Evolutionary conservation across 2,329 filamentous ascomycete genomes (phyloP).

Genomic region (Botrytis medusae): DNA sequence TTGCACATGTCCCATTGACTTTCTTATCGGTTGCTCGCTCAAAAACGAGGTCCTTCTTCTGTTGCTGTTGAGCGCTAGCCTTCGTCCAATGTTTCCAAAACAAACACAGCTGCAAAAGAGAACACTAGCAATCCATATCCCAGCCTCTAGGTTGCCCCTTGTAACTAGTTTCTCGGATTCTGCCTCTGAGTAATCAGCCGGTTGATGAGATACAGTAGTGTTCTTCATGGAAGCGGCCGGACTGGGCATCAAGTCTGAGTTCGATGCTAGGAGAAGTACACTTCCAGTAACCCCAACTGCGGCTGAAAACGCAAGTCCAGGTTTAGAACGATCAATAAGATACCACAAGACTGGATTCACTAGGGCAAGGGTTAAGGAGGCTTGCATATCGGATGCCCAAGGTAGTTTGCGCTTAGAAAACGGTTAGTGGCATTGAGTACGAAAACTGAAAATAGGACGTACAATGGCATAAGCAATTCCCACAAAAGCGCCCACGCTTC

Average conservation of each 20-base stretch:
- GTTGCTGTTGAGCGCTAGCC: slow-evolving; percentile 53
- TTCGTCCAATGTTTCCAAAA: slow-evolving; percentile 91
- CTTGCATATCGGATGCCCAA: slow-evolving; percentile 93
- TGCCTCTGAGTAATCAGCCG: slow-evolving; percentile 19
- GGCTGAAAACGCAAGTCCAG: slow-evolving; percentile 78
- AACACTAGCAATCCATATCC: slow-evolving; percentile 89
- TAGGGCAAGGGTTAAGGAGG: slow-evolving; percentile 83
- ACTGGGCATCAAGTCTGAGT: slow-evolving; percentile 74
- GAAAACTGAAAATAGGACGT: slow-evolving; percentile 45
- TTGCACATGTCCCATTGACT: slow-evolving; percentile 18
- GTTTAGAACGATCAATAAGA: slow-evolving; percentile 83
- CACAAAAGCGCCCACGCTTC: slow-evolving; percentile 69
- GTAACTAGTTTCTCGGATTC: slow-evolving; percentile 54
- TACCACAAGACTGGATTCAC: slow-evolving; percentile 96
- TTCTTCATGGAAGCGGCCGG: slow-evolving; percentile 47
- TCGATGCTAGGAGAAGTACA: slow-evolving; percentile 68
- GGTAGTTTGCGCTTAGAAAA: slow-evolving; percentile 72
- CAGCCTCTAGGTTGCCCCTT: slow-evolving; percentile 66
- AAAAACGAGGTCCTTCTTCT: not conserved
- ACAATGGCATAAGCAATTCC: slow-evolving; percentile 82
- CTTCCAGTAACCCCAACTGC: slow-evolving; percentile 74
- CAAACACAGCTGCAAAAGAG: slow-evolving; percentile 93
- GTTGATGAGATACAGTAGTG: slow-evolving; percentile 23
- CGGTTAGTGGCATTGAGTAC: slow-evolving; percentile 25
- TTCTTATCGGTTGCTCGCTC: slow-evolving; percentile 4